These are phyloP conservation scores for Salpingoeca rosetta DNA, from an alignment of 78 protist genomes.

Conservation along the genomic window DNA sequence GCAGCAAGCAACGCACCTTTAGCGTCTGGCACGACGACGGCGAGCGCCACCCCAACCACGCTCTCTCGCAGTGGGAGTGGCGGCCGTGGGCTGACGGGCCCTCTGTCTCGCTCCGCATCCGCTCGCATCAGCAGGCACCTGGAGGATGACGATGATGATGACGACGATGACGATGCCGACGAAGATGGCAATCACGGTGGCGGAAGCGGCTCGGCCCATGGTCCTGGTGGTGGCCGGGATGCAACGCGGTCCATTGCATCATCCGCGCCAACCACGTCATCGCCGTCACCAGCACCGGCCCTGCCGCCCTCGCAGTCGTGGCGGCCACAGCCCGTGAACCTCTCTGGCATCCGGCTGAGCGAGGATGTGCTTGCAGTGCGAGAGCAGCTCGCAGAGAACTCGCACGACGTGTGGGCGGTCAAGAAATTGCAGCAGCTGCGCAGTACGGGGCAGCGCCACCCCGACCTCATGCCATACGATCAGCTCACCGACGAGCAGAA, in stretches of 20 bases:
- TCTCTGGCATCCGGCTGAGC: neutral
- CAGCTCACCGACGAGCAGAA: neutral
- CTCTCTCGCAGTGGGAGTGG: too few species aligned
- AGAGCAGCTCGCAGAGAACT: neutral
- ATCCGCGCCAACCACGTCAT: too few species aligned
- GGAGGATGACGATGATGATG: neutral
- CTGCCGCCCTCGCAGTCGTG: neutral
- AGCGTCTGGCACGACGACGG: too few species aligned
- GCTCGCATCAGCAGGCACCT: neutral
- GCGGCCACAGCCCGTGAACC: neutral
- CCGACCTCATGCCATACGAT: neutral
- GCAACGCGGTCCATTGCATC: too few species aligned
- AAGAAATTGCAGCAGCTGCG: neutral
- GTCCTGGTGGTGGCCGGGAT: too few species aligned
- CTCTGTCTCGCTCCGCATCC: too few species aligned
- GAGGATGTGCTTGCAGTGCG: neutral
- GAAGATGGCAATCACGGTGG: too few species aligned
- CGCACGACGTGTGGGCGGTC: slow-evolving; percentile 6
- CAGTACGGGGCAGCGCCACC: neutral
- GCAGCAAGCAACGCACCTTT: too few species aligned
- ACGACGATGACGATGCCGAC: neutral
- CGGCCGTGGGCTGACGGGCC: too few species aligned
- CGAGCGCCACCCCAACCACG: too few species aligned
- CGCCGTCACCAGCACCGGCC: too few species aligned
- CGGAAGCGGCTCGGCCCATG: too few species aligned